A percentile compares a stretch with the other conserved stretches of the same genome.
Evolutionary conservation across 2,329 filamentous ascomycete species (phyloP).

Genomic region (Colletotrichum magnum): DNA sequence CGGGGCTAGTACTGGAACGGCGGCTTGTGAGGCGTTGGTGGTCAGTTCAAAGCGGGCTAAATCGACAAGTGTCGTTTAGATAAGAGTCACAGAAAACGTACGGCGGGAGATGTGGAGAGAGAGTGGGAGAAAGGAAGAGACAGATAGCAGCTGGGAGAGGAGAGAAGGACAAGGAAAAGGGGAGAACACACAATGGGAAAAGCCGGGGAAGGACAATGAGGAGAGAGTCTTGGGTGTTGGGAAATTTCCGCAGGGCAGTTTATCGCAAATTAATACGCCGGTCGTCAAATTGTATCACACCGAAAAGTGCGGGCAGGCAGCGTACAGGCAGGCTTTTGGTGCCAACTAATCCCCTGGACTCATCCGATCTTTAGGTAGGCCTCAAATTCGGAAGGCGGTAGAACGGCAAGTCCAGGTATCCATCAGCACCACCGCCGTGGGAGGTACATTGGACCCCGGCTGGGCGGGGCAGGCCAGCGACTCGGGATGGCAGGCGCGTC

Average conservation of each 20-base stretch:
- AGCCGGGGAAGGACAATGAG: background rate
- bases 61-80: background rate
- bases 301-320: constrained; percentile 19
- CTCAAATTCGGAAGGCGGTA: constrained; percentile 32
- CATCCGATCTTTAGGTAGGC: constrained; percentile 30
- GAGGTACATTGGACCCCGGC: background rate
- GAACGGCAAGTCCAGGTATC: background rate
- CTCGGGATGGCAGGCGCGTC: constrained; percentile 30
- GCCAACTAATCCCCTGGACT: constrained; percentile 7
- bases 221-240: constrained; percentile 5
- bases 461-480: constrained; percentile 6
- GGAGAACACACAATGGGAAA: constrained; percentile 11
- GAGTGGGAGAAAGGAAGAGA: background rate
- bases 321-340: constrained; percentile 1
- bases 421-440: background rate
- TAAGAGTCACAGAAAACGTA: background rate
- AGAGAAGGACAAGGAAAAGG: constrained; percentile 11
- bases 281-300: constrained; percentile 22
- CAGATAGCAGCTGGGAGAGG: background rate
- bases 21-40: constrained; percentile 16
- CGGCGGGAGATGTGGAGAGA: background rate
- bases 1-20: constrained; percentile 1
- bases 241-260: constrained; percentile 38
- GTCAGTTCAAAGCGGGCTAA: constrained; percentile 4
- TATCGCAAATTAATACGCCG: constrained; percentile 33